phyloP scores from a whole-genome alignment of 1,139 yeast genomes.

The Meyerozyma smithsonii region DNA sequence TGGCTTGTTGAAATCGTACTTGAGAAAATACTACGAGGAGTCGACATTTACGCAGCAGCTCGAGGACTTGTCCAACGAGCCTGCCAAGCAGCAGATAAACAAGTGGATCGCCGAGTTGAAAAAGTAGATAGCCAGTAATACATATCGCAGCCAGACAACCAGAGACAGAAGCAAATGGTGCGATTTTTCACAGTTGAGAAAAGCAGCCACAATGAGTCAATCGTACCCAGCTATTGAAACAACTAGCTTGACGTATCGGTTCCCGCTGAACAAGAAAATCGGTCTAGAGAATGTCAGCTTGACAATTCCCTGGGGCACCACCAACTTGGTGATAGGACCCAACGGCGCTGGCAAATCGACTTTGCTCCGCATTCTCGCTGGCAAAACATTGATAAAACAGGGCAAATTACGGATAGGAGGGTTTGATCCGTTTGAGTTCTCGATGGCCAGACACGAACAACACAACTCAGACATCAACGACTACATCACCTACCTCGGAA shows the following conservation, averaged over 20 bases:
- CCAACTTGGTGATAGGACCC: conserved; percentile 82
- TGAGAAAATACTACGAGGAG: conserved; percentile 19
- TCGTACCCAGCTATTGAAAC: conserved; percentile 54
- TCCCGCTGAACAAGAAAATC: conserved; percentile 55
- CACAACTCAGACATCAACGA: conserved; percentile 43
- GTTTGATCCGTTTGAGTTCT: conserved; percentile 77
- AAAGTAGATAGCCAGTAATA: background rate
- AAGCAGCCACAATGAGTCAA: background rate
- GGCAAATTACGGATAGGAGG: conserved; percentile 74
- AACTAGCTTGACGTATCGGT: conserved; percentile 61
- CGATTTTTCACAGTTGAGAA: background rate
- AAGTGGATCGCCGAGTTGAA: background rate
- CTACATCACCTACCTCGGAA: conserved; percentile 75
- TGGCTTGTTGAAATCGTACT: conserved; percentile 38
- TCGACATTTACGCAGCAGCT: background rate
- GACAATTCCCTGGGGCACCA: conserved; percentile 61
- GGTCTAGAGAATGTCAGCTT: conserved; percentile 66
- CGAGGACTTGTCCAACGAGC: background rate
- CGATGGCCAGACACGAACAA: conserved; percentile 34
- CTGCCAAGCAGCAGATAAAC: background rate
- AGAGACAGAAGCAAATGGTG: background rate
- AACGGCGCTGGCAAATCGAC: conserved; percentile 98
- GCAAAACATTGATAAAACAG: conserved; percentile 76
- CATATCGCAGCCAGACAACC: background rate
- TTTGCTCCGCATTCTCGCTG: conserved; percentile 75